Percentiles rank a stretch among this genome's conserved stretches.
Conservation (phyloP, 176 grass and related monocot species). For the Cocos nucifera region DNA sequence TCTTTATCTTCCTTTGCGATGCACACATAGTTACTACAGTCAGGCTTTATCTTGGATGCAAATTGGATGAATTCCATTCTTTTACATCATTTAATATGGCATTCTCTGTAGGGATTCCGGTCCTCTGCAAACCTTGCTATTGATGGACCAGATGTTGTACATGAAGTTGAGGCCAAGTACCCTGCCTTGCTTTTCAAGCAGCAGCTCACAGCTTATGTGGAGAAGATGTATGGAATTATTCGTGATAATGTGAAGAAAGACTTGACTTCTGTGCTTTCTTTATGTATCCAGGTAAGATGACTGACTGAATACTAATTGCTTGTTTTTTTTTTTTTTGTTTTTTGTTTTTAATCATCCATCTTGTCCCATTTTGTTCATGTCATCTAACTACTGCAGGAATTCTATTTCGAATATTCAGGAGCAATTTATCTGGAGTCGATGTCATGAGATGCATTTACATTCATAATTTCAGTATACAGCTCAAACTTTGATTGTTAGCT, state of each 20-base stretch:
- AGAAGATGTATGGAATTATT: constrained; percentile 74
- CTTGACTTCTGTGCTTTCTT: constrained; percentile 56
- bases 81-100: constrained; percentile 10
- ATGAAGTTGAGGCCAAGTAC: constrained; percentile 78
- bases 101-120: constrained; percentile 59
- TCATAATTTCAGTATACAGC: too few relatives aligned
- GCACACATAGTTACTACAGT: too few relatives aligned
- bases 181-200: constrained; percentile 98
- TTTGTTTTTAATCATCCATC: background rate
- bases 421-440: too few relatives aligned
- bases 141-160: constrained; percentile 47
- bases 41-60: too few relatives aligned
- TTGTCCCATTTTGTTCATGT: background rate
- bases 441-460: too few relatives aligned
- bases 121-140: constrained; percentile 34
- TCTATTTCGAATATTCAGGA: background rate
- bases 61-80: too few relatives aligned
- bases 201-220: constrained; percentile 85
- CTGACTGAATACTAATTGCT: background rate
- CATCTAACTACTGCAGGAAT: background rate
- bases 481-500: too few relatives aligned
- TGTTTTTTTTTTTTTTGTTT: background rate
- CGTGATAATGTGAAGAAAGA: constrained; percentile 90
- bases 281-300: constrained; percentile 61
- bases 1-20: too few relatives aligned